Percentiles rank a stretch among this genome's conserved stretches.
phyloP scores from a whole-genome alignment of 306 rosid species.

The Vigna hirtella region DNA sequence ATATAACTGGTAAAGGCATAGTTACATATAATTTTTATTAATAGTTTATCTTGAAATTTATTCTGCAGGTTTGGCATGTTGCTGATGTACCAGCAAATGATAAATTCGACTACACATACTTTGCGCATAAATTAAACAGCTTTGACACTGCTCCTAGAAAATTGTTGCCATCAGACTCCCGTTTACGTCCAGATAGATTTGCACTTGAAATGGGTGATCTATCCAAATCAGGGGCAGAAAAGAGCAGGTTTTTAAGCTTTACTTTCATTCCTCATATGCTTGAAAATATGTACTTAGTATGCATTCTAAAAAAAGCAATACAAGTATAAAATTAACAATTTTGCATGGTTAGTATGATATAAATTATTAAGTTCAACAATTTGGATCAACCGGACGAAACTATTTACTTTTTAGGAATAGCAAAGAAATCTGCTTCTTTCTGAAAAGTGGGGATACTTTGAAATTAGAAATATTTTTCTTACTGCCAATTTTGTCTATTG shows the following conservation, averaged over 20 bases:
- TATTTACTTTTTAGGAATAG: background rate
- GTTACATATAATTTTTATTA: background rate
- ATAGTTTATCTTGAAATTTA: conserved; percentile 34
- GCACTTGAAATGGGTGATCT: conserved; percentile 90
- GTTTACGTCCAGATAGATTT: conserved; percentile 89
- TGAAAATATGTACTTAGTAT: background rate
- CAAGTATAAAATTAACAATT: conserved; percentile 13
- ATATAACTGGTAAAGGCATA: background rate
- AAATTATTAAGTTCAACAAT: background rate
- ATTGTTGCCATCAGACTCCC: conserved; percentile 90
- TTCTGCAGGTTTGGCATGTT: conserved; percentile 86
- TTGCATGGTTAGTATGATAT: background rate
- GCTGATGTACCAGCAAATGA: conserved; percentile 78
- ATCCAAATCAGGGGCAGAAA: conserved; percentile 87
- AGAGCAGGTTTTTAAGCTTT: conserved; percentile 66
- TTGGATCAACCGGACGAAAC: background rate
- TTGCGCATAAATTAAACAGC: conserved; percentile 92
- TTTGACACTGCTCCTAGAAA: conserved; percentile 83
- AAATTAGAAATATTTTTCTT: background rate
- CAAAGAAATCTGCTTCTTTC: background rate
- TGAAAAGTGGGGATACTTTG: background rate
- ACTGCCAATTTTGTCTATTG: background rate
- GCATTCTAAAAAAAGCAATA: conserved; percentile 28
- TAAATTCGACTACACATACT: conserved; percentile 83
- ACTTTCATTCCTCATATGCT: conserved; percentile 25